phyloP scores from a whole-genome alignment of 345 rosid genomes.

The Euphorbia peplus region DNA sequence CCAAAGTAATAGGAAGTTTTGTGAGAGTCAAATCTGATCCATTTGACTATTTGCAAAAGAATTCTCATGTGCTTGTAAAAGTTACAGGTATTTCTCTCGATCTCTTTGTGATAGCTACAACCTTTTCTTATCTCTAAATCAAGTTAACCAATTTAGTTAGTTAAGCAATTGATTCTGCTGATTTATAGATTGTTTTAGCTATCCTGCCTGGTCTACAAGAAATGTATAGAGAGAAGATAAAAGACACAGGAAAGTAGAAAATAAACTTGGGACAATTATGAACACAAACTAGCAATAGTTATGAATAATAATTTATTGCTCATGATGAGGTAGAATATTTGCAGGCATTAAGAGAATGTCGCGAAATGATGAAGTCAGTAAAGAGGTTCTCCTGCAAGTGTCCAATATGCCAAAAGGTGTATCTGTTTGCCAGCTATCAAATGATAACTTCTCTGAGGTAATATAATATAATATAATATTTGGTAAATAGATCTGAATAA shows the following conservation, averaged over 20 bases:
- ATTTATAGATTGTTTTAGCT: neutral
- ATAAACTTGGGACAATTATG: too few relatives aligned
- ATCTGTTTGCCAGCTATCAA: slow-evolving; percentile 37
- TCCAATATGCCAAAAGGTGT: slow-evolving; percentile 33
- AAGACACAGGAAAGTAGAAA: too few relatives aligned
- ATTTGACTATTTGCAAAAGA: slow-evolving; percentile 35
- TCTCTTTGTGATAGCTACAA: too few relatives aligned
- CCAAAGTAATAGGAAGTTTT: slow-evolving; percentile 47
- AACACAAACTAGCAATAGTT: too few relatives aligned
- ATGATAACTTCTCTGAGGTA: slow-evolving; percentile 51
- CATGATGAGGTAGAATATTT: too few relatives aligned
- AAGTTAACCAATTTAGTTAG: neutral
- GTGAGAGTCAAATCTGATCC: slow-evolving; percentile 49
- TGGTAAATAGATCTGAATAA: too few relatives aligned
- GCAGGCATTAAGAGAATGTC: slow-evolving; percentile 37
- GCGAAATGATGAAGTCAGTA: slow-evolving; percentile 13
- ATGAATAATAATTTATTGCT: too few relatives aligned
- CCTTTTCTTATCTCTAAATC: neutral
- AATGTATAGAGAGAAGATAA: too few relatives aligned
- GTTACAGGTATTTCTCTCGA: slow-evolving; percentile 43
- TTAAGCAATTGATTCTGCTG: neutral
- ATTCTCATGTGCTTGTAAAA: slow-evolving; percentile 42
- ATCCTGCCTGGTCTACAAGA: too few relatives aligned
- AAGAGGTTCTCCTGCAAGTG: slow-evolving; percentile 38
- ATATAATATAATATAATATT: neutral